phyloP scores from a whole-genome alignment of 73 alveolate genomes.

The Symbiodinium pilosum region DNA sequence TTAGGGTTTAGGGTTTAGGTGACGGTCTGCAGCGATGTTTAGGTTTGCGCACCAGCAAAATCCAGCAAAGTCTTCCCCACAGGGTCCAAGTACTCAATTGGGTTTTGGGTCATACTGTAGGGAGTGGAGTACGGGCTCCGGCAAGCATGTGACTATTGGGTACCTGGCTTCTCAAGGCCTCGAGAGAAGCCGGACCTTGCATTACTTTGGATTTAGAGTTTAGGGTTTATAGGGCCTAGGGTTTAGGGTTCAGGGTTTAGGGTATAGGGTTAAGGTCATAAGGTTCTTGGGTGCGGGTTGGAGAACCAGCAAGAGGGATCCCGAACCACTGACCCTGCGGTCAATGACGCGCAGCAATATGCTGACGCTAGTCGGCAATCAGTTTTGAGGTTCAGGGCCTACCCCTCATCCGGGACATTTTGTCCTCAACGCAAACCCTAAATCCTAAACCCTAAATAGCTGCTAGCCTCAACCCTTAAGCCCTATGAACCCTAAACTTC shows the following conservation, averaged over 20 bases:
- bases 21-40: not conserved
- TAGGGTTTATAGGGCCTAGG: not conserved
- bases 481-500: no score
- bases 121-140: not conserved
- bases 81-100: not conserved
- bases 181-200: not conserved
- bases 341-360: no score
- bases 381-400: not conserved
- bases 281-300: no score
- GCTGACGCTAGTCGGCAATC: no score
- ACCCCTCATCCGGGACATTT: not conserved
- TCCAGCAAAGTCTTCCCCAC: no score
- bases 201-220: not conserved
- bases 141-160: not conserved
- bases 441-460: not conserved
- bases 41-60: no score
- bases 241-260: not conserved
- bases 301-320: no score
- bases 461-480: no score
- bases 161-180: not conserved
- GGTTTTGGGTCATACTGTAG: not conserved
- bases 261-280: no score
- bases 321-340: no score
- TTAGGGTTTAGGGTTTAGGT: not conserved
- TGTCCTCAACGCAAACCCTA: not conserved